Evolutionary conservation across 768 basidiomycete species (phyloP).

Genomic region (Hebeloma cylindrosporum): DNA sequence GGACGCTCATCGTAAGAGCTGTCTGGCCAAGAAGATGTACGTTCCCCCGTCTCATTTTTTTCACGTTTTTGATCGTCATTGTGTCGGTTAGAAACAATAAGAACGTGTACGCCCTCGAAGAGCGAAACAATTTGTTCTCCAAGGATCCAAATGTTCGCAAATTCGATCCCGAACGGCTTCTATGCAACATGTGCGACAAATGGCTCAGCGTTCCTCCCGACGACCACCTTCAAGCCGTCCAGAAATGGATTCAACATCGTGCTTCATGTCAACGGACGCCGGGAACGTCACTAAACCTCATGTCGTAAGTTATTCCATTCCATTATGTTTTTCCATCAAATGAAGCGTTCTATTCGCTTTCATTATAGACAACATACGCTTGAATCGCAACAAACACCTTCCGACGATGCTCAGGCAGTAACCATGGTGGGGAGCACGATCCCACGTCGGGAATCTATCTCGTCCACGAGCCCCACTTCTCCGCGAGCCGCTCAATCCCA

Average conservation of each 20-base stretch:
- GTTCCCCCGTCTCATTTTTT: constrained; percentile 24
- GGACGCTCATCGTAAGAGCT: constrained; percentile 84
- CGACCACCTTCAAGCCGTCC: constrained; percentile 60
- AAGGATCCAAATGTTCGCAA: constrained; percentile 73
- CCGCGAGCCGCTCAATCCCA: neutral
- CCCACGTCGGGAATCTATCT: too few species aligned
- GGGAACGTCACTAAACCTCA: neutral
- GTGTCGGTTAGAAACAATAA: constrained; percentile 38
- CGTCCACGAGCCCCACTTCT: neutral
- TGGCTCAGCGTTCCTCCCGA: constrained; percentile 66
- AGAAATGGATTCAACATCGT: constrained; percentile 51
- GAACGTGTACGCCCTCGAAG: constrained; percentile 59
- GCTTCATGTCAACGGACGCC: constrained; percentile 9
- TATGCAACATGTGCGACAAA: constrained; percentile 66
- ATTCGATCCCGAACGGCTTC: constrained; percentile 69
- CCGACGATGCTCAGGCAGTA: too few species aligned
- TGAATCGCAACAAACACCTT: neutral
- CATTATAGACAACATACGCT: neutral
- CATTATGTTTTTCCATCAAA: neutral
- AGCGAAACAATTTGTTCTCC: constrained; percentile 56
- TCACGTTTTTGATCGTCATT: constrained; percentile 6
- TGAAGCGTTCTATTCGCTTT: neutral
- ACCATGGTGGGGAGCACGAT: too few species aligned
- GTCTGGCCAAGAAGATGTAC: constrained; percentile 75
- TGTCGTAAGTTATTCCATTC: constrained; percentile 4